These are phyloP conservation scores for Catharanthus roseus DNA, from an alignment of 257 asterid species.

Conservation along the genomic window DNA sequence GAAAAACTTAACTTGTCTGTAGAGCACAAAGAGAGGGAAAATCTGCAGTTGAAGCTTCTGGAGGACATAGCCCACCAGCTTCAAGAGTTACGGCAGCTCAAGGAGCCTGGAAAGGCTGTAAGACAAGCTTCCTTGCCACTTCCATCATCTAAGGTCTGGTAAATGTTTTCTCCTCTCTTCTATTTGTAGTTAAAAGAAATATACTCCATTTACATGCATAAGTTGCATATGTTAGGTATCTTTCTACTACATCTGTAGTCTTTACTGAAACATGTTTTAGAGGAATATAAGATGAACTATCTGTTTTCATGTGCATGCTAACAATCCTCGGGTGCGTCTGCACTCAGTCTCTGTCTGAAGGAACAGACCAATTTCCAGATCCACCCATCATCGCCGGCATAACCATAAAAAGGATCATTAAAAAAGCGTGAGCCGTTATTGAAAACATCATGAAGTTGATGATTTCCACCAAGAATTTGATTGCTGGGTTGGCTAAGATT, in stretches of 20 bases:
- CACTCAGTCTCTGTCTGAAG: too few relatives aligned
- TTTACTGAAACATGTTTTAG: too few relatives aligned
- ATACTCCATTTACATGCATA: too few relatives aligned
- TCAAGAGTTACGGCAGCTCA: conserved; percentile 49
- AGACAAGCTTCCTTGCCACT: conserved; percentile 66
- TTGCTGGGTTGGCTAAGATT: too few relatives aligned
- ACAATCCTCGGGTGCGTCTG: too few relatives aligned
- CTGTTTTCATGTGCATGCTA: neutral
- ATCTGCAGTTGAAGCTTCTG: conserved; percentile 48
- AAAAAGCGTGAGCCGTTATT: too few relatives aligned
- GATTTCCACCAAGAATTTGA: too few relatives aligned
- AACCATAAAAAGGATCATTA: too few relatives aligned
- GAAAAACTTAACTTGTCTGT: conserved; percentile 51
- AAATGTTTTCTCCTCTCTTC: conserved; percentile 7
- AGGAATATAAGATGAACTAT: neutral
- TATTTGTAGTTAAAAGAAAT: neutral
- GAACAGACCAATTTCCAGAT: too few relatives aligned
- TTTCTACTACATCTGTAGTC: neutral
- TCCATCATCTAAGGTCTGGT: conserved; percentile 58
- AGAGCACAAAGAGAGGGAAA: conserved; percentile 53
- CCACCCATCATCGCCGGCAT: too few relatives aligned
- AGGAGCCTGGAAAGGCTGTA: conserved; percentile 38
- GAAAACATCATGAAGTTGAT: too few relatives aligned
- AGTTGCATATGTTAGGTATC: too few relatives aligned
- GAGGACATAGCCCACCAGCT: conserved; percentile 66